A percentile compares a stretch with the other conserved stretches of the same genome.
Conservation (phyloP, 345 rosid genomes). For the Arabis hirsuta region DNA sequence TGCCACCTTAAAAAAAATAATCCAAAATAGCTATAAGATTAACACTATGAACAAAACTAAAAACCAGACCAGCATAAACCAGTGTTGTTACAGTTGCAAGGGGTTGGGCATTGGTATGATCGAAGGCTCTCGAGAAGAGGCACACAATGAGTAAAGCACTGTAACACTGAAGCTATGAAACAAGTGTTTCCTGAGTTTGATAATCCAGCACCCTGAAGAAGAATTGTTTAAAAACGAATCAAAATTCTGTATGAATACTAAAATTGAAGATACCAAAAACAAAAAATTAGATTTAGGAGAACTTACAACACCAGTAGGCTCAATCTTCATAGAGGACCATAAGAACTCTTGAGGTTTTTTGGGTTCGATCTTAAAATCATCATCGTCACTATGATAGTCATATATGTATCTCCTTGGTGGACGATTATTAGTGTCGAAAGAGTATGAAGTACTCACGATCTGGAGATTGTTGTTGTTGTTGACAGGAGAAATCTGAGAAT, state of each 20-base stretch:
- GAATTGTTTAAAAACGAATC: not conserved
- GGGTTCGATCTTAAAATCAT: not conserved
- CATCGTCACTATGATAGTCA: constrained; percentile 1
- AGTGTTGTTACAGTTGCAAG: constrained; percentile 53
- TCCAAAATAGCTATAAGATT: not conserved
- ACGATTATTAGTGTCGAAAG: not conserved
- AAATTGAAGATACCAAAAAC: not conserved
- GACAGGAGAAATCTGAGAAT: constrained; percentile 22
- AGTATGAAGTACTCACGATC: not conserved
- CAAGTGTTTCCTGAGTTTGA: constrained; percentile 85
- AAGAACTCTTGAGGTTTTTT: not conserved
- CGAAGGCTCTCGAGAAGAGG: constrained; percentile 67
- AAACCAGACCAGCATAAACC: not conserved
- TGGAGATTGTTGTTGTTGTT: not conserved
- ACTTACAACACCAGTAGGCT: constrained; percentile 50
- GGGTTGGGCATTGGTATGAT: constrained; percentile 44
- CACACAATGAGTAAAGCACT: constrained; percentile 88
- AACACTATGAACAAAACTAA: not conserved
- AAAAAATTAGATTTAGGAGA: not conserved
- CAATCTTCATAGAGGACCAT: constrained; percentile 2
- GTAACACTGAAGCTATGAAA: constrained; percentile 81
- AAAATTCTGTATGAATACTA: not conserved
- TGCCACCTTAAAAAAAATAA: constrained; percentile 59
- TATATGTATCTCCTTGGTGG: not conserved
- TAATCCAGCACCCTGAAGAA: constrained; percentile 82